Percentiles rank a stretch among this genome's conserved stretches.
Evolutionary conservation across 768 basidiomycete genomes (phyloP).

Genomic region (Lentinula lateritia): DNA sequence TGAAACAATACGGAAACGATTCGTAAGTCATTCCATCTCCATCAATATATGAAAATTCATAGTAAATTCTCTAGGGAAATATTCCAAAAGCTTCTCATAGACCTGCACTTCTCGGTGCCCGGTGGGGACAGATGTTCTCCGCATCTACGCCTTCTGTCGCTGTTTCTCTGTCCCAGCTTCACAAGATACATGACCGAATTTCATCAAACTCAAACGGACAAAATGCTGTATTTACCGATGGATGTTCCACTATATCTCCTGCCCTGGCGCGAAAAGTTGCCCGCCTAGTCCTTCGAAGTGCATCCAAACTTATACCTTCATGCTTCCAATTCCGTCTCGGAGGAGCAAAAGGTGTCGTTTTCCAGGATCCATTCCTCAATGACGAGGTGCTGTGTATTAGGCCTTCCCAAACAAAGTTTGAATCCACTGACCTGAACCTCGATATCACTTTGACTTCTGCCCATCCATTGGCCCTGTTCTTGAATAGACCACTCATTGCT

Average conservation of each 20-base stretch:
- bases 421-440: conserved; percentile 29
- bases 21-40: background rate
- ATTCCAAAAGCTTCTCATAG: conserved; percentile 1
- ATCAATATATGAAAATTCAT: no score
- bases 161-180: background rate
- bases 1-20: background rate
- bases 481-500: conserved; percentile 44
- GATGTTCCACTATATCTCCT: background rate
- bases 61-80: background rate
- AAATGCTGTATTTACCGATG: conserved; percentile 3
- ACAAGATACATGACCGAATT: background rate
- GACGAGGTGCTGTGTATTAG: conserved; percentile 34
- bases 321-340: conserved; percentile 40
- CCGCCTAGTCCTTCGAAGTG: background rate
- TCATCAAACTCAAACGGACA: background rate
- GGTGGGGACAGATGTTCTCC: conserved; percentile 7
- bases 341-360: conserved; percentile 45
- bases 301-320: conserved; percentile 22
- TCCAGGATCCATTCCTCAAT: conserved; percentile 29
- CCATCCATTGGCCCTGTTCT: conserved; percentile 34
- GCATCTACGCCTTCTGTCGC: conserved; percentile 3
- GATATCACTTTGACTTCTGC: conserved; percentile 44
- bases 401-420: conserved; percentile 45
- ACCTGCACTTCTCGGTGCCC: background rate
- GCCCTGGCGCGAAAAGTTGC: background rate